These are phyloP conservation scores for Coemansia sp. DNA, from an alignment of 192 early-diverging fungal genomes.

Conservation along the genomic window DNA sequence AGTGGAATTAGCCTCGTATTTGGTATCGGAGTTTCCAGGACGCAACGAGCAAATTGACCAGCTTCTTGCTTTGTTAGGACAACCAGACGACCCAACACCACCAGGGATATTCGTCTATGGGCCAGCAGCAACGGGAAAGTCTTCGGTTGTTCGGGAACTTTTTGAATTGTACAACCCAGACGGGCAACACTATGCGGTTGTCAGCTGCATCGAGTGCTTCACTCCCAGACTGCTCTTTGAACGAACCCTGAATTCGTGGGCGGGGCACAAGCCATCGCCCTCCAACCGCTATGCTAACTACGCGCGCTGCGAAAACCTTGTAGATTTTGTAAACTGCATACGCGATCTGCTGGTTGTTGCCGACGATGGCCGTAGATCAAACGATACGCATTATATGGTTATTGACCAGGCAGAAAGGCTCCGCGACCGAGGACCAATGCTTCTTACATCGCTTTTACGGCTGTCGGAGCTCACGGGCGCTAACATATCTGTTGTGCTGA, in stretches of 20 bases:
- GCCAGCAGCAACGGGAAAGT: constrained; percentile 61
- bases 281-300: constrained; percentile 56
- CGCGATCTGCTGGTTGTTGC: constrained; percentile 20
- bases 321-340: constrained; percentile 66
- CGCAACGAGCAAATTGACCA: constrained; percentile 40
- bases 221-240: constrained; percentile 80
- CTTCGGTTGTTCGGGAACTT: constrained; percentile 46
- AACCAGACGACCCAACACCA: constrained; percentile 41
- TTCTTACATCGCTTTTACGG: constrained; percentile 70
- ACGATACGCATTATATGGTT: constrained; percentile 54
- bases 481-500: constrained; percentile 67
- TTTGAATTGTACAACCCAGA: constrained; percentile 32
- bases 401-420: constrained; percentile 82
- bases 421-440: constrained; percentile 64
- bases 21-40: constrained; percentile 57
- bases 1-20: neutral
- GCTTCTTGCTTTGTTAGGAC: constrained; percentile 37
- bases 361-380: neutral
- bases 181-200: constrained; percentile 40
- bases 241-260: constrained; percentile 67
- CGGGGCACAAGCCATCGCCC: constrained; percentile 49
- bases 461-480: constrained; percentile 65
- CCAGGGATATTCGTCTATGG: constrained; percentile 61
- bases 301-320: constrained; percentile 64
- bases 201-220: constrained; percentile 78